Conservation (phyloP, 106 monocot genomes). For the Chionographis japonica region DNA sequence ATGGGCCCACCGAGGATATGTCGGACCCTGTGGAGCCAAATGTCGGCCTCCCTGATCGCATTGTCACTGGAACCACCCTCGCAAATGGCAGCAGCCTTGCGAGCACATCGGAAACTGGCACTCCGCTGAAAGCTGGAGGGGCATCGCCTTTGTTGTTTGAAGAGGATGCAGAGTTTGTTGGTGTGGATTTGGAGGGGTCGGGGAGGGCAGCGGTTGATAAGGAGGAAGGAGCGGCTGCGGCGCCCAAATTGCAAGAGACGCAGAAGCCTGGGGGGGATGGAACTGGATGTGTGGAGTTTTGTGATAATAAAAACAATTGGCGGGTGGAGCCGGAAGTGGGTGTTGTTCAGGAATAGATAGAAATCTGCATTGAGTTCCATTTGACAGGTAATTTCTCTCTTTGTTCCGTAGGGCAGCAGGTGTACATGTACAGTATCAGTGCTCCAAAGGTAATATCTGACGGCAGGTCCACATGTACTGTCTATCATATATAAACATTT, state of each 20-base stretch:
- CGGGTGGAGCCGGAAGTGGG: conserved; percentile 30
- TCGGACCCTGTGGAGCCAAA: background rate
- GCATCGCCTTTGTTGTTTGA: conserved; percentile 13
- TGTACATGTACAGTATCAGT: conserved; percentile 5
- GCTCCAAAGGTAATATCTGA: background rate
- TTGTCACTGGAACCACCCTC: background rate
- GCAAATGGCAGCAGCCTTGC: background rate
- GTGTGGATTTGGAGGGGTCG: conserved; percentile 16
- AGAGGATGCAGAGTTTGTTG: conserved; percentile 28
- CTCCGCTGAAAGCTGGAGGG: background rate
- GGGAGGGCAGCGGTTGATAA: background rate
- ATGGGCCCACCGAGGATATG: conserved; percentile 3
- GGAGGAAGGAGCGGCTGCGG: too few relatives aligned
- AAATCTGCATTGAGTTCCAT: background rate
- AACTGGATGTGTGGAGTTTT: conserved; percentile 15
- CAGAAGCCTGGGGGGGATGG: conserved; percentile 6
- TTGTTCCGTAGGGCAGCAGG: background rate
- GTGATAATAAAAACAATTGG: conserved; percentile 12
- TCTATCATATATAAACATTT: background rate
- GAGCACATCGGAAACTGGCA: conserved; percentile 8
- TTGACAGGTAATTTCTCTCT: background rate
- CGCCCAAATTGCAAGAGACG: background rate
- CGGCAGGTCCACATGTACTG: conserved; percentile 10
- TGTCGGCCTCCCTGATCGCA: background rate
- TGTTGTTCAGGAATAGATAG: conserved; percentile 27